phyloP scores from a whole-genome alignment of 176 grass and related monocot genomes.

The Guadua angustifolia region DNA sequence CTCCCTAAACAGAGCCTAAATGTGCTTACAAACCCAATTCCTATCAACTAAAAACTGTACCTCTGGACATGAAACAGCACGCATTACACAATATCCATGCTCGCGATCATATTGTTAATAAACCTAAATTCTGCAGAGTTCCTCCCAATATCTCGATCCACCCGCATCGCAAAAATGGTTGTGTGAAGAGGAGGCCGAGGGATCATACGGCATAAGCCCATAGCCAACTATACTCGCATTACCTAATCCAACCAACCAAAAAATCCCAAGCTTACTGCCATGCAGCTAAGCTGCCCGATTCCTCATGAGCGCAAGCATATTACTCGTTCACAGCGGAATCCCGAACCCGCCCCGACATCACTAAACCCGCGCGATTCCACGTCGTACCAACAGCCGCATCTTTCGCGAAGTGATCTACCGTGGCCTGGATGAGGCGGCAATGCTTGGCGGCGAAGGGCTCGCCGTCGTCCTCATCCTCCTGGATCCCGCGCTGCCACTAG shows the following conservation, averaged over 20 bases:
- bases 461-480: constrained; percentile 63
- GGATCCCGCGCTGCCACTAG: constrained; percentile 64
- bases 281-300: neutral
- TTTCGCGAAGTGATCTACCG: constrained; percentile 43
- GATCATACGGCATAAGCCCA: neutral
- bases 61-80: neutral
- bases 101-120: neutral
- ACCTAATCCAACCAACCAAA: neutral
- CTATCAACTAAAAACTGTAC: neutral
- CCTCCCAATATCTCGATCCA: neutral
- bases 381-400: neutral
- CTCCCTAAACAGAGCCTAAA: too few relatives aligned
- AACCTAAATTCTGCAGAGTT: neutral
- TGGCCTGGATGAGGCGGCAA: constrained; percentile 54
- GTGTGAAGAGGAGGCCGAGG: neutral
- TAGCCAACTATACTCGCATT: neutral
- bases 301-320: neutral
- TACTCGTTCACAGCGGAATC: neutral
- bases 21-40: neutral
- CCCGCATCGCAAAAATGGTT: neutral
- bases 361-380: constrained; percentile 27
- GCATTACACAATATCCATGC: neutral
- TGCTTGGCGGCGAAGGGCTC: constrained; percentile 48
- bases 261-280: neutral
- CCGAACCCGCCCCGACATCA: neutral